Base-by-base conservation (phyloP, 768 basidiomycete genomes). In the Imleria badia region DNA sequence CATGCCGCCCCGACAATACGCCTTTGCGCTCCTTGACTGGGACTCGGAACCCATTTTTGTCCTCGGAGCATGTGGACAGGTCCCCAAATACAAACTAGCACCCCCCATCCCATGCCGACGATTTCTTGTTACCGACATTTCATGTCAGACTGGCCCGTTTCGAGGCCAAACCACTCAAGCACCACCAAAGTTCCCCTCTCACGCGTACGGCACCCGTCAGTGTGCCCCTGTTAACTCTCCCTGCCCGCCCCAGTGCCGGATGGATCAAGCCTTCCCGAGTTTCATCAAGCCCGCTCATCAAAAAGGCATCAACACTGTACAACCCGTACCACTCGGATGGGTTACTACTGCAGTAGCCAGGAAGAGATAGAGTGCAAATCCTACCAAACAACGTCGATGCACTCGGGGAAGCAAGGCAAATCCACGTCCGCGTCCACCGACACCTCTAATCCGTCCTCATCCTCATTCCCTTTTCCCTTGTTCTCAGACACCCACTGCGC, bases 391-490 rank as follows among this genome's bases (percentile, higher is more conserved):
- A 62, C 33, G 1, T 46, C 23, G 17, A 61, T 45, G 36, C 61
- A 61, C 54, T 55, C 35, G 5, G 54, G 35, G 9, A 53, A 29
- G 44, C 62, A 58, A 23, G 56, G 54, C 19, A 48, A 47, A 17
- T 56, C 35, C 1, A 58, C 33, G 12, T 40, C n/a, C n/a, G n/a
- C n/a, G n/a, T n/a, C 20, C n/a, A 65, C 15, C 6, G 56, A 56
- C 12, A 43, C 52, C 20, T 40, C 55, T 44, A 62, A 15, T 3
- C 15, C 29, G 1, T 34, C n/a, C 29, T 41, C 34, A 5, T 17
- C 12, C 8, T 20, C 54, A 3, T 9, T 12, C 7, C 14, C 49
- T 7, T 5, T 3, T 15, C n/a, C 29, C n/a, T 31, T 36, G 22
- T 22, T 39, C 45, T 52, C 51, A 1, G 35, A 52, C 9, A n/a